Evolutionary conservation across 345 rosid genomes (phyloP), one percentile per base, ranked within the genome.

Genomic region (Citropsis articulata): DNA sequence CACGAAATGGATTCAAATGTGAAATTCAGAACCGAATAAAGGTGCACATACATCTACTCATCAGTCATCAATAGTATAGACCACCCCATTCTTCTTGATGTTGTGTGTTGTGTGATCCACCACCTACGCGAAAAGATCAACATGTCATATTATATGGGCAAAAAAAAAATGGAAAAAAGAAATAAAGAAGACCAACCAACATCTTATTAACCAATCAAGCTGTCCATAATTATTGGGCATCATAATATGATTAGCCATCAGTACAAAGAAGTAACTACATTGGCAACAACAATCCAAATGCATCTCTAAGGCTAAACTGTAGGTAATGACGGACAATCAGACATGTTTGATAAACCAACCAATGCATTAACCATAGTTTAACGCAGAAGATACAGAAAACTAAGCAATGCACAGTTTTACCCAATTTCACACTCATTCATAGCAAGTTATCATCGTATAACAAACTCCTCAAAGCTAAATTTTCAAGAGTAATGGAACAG

Each of bases 101-200:
- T 66, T 16, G 36, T 93, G 95, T 0, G 73, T 76, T 27, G 94
- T 94, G 75, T 84, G 93, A 84, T 94, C 97, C 84, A 90, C 97
- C 81, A 63, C 91, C 97, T 93, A 82, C 78, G 66, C 30, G 59
- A n/a, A 36, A 28, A n/a, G 69, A 27, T 60, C 24, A 24, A 38
- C 30, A 59, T n/a, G 9, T 8, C 16, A 38, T 21, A 33, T 35
- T n/a, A 65, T 5, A 31, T 33, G 5, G 16, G 18, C 1, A 13
- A 45, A 4, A 45, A 0, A 45, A 3, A 45, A 45, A 12, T 3
- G 13, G 1, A 6, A 13, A 8, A 22, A 21, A 21, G 2, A 18
- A 56, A 56, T 8, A 56, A 56, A 19, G 3, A 16, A 16, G 19
- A 6, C 19, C 2, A 64, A 19, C 21, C 21, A 64, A 16, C 33